phyloP scores from a whole-genome alignment of 2,329 filamentous ascomycete genomes.

The Aureobasidium zeae region DNA sequence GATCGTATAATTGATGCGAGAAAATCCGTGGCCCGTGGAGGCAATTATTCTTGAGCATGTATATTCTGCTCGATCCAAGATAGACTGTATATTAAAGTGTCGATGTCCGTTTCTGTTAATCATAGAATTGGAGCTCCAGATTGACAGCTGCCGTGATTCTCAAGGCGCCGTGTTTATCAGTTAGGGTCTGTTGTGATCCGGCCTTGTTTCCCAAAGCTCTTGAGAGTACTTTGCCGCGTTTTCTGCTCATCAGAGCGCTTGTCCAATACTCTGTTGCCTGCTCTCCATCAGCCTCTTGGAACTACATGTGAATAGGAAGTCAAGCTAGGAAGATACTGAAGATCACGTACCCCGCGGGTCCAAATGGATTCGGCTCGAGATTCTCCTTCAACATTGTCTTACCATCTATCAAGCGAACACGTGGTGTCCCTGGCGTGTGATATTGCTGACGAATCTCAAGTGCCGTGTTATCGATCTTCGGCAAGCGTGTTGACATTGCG shows the following conservation, averaged over 20 bases:
- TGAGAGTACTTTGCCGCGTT: too few relatives aligned
- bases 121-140: too few relatives aligned
- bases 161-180: too few relatives aligned
- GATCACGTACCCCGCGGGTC: constrained; percentile 5
- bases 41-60: too few relatives aligned
- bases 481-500: background rate
- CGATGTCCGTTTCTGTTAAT: too few relatives aligned
- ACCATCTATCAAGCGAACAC: constrained; percentile 18
- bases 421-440: constrained; percentile 16
- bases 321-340: background rate
- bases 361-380: constrained; percentile 15
- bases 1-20: too few relatives aligned
- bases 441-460: constrained; percentile 1
- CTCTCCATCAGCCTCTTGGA: constrained; percentile 8
- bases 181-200: too few relatives aligned
- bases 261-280: background rate
- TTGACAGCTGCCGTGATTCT: too few relatives aligned
- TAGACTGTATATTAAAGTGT: too few relatives aligned
- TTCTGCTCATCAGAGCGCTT: background rate
- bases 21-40: too few relatives aligned
- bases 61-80: too few relatives aligned
- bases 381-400: constrained; percentile 18
- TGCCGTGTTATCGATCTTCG: background rate
- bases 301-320: background rate
- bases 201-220: too few relatives aligned